Conservation (phyloP, 441 rosid species). For the Daphne laureola region DNA sequence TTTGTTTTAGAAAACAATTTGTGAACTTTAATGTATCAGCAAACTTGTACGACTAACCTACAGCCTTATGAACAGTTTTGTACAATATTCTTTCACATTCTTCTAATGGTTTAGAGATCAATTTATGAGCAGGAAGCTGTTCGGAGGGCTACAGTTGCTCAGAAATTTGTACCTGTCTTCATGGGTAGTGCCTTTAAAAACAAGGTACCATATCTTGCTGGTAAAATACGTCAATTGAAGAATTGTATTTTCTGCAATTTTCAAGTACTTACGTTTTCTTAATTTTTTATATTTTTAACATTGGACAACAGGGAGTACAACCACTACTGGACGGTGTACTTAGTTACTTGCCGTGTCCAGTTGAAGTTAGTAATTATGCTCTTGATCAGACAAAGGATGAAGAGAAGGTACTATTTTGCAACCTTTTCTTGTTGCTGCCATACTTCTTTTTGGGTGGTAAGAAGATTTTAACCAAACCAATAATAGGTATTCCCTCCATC, state of each 20-base stretch:
- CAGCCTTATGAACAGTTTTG: no score
- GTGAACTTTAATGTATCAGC: no score
- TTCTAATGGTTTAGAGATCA: conserved; percentile 3
- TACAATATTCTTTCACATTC: no score
- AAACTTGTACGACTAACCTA: no score
- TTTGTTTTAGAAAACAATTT: no score
- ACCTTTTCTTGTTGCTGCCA: no score
- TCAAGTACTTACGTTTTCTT: no score
- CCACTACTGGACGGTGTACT: conserved; percentile 89
- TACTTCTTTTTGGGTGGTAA: no score
- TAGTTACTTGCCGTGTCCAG: conserved; percentile 79
- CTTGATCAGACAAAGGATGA: conserved; percentile 86
- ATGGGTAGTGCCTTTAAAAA: conserved; percentile 99
- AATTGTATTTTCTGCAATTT: no score
- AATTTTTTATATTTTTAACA: conserved; percentile 5
- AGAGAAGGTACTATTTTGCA: conserved; percentile 53
- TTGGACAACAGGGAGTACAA: conserved; percentile 72
- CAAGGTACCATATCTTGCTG: conserved; percentile 45
- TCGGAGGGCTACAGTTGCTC: conserved; percentile 85
- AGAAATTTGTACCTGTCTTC: conserved; percentile 86
- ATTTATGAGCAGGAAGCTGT: conserved; percentile 63
- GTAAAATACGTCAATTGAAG: no score
- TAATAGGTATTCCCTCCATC: no score
- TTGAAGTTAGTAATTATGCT: conserved; percentile 83
- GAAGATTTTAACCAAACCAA: no score